phyloP scores from a whole-genome alignment of 1,284 basidiomycete species.

The Leccinum griseonigrum region DNA sequence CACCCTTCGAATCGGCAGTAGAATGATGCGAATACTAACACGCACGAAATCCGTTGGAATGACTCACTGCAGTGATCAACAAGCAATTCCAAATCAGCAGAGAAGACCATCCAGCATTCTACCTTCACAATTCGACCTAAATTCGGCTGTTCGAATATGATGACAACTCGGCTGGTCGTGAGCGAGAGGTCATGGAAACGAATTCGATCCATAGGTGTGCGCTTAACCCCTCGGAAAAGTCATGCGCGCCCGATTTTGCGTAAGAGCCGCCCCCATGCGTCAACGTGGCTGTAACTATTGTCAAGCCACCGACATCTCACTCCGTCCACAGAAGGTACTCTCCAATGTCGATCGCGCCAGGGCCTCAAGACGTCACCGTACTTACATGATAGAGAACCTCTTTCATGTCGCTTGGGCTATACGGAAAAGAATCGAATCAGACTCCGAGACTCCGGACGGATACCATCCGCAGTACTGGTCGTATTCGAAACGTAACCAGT shows the following conservation, averaged over 20 bases:
- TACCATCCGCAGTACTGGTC: slow-evolving; percentile 8
- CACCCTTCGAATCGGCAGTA: background rate
- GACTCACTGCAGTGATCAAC: slow-evolving; percentile 16
- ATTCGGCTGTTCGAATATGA: slow-evolving; percentile 2
- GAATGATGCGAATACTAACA: slow-evolving; percentile 8
- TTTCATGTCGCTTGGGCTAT: slow-evolving; percentile 17
- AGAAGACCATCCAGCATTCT: background rate
- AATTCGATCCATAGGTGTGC: slow-evolving; percentile 8
- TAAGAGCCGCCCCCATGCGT: slow-evolving; percentile 8
- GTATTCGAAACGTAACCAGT: slow-evolving; percentile 29
- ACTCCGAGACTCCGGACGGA: slow-evolving; percentile 3
- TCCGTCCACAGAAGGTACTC: background rate
- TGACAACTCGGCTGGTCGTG: background rate
- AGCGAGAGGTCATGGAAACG: slow-evolving; percentile 1
- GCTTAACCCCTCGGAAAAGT: slow-evolving; percentile 19
- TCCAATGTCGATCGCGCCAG: slow-evolving; percentile 21
- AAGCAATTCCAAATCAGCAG: slow-evolving; percentile 21
- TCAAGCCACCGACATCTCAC: background rate
- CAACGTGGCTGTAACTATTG: slow-evolving; percentile 16
- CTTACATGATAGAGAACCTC: slow-evolving; percentile 10
- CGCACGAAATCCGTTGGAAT: slow-evolving; percentile 1
- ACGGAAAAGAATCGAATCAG: slow-evolving; percentile 10
- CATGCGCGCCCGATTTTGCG: slow-evolving; percentile 11
- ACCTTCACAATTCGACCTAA: slow-evolving; percentile 9
- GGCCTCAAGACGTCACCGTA: slow-evolving; percentile 18